A percentile compares a stretch with the other conserved stretches of the same genome.
Evolutionary conservation across 2,329 filamentous ascomycete genomes (phyloP).

Genomic region (Clonostachys rhizophaga): DNA sequence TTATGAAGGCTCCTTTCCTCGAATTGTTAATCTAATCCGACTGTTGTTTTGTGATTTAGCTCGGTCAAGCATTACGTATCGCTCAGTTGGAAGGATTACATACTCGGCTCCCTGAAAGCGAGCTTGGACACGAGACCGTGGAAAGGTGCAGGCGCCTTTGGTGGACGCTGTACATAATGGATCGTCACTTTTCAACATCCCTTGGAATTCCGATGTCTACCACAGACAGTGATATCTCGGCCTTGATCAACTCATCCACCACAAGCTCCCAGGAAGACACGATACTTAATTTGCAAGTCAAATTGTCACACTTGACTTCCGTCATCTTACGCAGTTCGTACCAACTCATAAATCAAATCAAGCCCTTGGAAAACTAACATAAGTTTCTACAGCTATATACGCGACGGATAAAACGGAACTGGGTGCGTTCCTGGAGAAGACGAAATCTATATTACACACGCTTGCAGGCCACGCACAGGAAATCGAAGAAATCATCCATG

Average conservation of each 20-base stretch:
- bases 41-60: slow-evolving; percentile 9
- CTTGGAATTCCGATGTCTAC: slow-evolving; percentile 28
- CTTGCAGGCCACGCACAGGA: slow-evolving; percentile 29
- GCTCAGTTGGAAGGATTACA: slow-evolving; percentile 34
- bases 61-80: slow-evolving; percentile 31
- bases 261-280: slow-evolving; percentile 17
- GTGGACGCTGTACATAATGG: slow-evolving; percentile 35
- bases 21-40: background rate
- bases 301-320: slow-evolving; percentile 24
- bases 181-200: slow-evolving; percentile 30
- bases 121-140: slow-evolving; percentile 21
- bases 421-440: slow-evolving; percentile 25
- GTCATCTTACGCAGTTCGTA: slow-evolving; percentile 25
- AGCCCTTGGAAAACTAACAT: background rate
- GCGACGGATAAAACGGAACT: slow-evolving; percentile 24
- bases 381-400: slow-evolving; percentile 20
- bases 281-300: slow-evolving; percentile 24
- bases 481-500: slow-evolving; percentile 25
- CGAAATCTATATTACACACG: slow-evolving; percentile 23
- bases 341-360: rapidly evolving
- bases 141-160: slow-evolving; percentile 27
- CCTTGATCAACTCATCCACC: slow-evolving; percentile 17
- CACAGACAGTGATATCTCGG: slow-evolving; percentile 30
- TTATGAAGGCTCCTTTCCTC: background rate
- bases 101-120: slow-evolving; percentile 28